These are phyloP conservation scores for Epichloe scottii DNA, from an alignment of 2,329 filamentous ascomycete genomes.

Conservation along the genomic window DNA sequence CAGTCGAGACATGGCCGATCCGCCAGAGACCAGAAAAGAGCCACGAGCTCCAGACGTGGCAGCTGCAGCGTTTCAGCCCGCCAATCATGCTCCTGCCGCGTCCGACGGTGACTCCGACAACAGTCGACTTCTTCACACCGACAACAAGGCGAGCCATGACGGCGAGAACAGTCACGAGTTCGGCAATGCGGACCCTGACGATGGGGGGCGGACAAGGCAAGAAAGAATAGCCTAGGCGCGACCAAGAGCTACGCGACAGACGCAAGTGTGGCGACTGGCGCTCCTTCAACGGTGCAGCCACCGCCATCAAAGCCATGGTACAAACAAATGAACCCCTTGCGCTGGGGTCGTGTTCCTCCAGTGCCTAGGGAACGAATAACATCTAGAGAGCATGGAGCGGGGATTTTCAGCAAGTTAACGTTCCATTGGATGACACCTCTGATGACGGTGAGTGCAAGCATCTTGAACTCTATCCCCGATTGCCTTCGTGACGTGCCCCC, in stretches of 20 bases:
- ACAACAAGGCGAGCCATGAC: neutral
- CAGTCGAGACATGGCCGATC: slow-evolving; percentile 14
- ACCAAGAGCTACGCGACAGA: slow-evolving; percentile 43
- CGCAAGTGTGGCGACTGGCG: slow-evolving; percentile 34
- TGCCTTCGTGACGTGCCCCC: too few species aligned
- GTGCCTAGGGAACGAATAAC: slow-evolving; percentile 39
- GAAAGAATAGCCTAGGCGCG: slow-evolving; percentile 9
- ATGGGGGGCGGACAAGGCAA: neutral
- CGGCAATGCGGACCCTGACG: slow-evolving; percentile 8
- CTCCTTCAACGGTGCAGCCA: slow-evolving; percentile 20
- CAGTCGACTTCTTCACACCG: neutral
- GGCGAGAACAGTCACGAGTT: slow-evolving; percentile 4
- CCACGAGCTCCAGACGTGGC: slow-evolving; percentile 17
- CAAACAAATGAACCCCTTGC: slow-evolving; percentile 47
- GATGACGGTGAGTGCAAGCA: slow-evolving; percentile 50
- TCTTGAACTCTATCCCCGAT: neutral
- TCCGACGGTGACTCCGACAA: neutral
- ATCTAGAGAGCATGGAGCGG: slow-evolving; percentile 60
- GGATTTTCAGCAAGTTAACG: slow-evolving; percentile 62
- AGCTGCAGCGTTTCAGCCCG: slow-evolving; percentile 17
- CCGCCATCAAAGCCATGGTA: slow-evolving; percentile 42
- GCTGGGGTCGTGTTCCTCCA: slow-evolving; percentile 43
- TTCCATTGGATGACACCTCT: slow-evolving; percentile 91
- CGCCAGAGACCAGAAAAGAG: slow-evolving; percentile 13
- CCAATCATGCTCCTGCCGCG: slow-evolving; percentile 1